Conservation (phyloP, 2,329 filamentous ascomycete genomes). For the Monilinia laxa region DNA sequence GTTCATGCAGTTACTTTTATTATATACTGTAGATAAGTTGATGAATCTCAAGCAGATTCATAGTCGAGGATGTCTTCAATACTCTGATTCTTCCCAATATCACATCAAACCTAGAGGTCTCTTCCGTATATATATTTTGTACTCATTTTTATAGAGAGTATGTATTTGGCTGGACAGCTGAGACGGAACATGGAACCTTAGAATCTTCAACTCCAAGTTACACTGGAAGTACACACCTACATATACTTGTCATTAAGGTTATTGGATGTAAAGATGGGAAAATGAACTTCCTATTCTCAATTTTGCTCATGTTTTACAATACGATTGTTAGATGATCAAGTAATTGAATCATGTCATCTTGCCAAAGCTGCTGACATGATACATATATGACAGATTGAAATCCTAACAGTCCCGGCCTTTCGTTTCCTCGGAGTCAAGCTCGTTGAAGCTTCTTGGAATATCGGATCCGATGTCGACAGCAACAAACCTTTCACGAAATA, state of each 20-base stretch:
- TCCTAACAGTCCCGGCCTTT: neutral
- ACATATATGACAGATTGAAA: too few relatives aligned
- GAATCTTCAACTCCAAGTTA: neutral
- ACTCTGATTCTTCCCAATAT: neutral
- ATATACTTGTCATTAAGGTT: neutral
- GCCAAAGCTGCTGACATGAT: constrained; percentile 1
- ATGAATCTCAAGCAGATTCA: neutral
- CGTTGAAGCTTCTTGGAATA: neutral
- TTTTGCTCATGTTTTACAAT: neutral
- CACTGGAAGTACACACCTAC: neutral
- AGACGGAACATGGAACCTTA: constrained; percentile 2
- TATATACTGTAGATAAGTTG: neutral
- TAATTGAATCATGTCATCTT: neutral
- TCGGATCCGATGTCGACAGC: constrained; percentile 11
- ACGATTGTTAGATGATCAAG: too few relatives aligned
- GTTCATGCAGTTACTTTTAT: neutral
- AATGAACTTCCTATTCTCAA: neutral
- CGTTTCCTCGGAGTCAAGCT: neutral
- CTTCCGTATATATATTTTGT: neutral
- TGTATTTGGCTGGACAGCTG: constrained; percentile 3
- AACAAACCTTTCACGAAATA: neutral
- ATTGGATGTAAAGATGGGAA: constrained; percentile 5
- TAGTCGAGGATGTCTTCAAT: neutral
- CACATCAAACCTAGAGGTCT: neutral
- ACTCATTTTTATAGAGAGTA: neutral